Base-by-base conservation (phyloP, 139 green algal species). In the Micractinium sp. region DNA sequence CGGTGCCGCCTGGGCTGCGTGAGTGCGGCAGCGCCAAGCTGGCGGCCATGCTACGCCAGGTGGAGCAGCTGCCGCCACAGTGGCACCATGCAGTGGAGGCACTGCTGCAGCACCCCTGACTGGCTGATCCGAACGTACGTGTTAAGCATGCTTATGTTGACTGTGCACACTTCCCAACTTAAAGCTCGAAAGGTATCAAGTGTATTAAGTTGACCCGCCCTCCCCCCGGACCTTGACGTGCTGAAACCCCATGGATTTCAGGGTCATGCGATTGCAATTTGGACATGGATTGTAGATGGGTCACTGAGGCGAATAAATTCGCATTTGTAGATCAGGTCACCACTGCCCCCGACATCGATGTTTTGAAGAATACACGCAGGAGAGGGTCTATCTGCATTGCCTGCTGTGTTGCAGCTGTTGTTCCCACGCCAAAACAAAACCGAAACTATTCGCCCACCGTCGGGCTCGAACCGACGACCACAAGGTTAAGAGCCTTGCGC, bases 401-500 rank as follows among this genome's bases (percentile, higher is more conserved):
- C n/a, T n/a, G n/a, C n/a, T n/a, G n/a, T n/a, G n/a, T n/a, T n/a
- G n/a, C n/a, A n/a, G n/a, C n/a, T n/a, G n/a, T n/a, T n/a, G n/a
- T n/a, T n/a, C n/a, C 77, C 77, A 25, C 18, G 71, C 61, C 74
- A 80, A 66, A 63, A 9, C 20, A 39, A 36, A 63, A 83, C 35
- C 27, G 12, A n/a, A 61, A 56, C 19, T 16, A 15, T 33, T 19
- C 36, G 77, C 79, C 79, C 79, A 47, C 67, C 81, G 82, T 89
- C 83, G 89, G 81, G 89, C 74, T 91, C 81, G 89, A 91, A 89
- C 89, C 89, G 69, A 89, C 89, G 84, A 89, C 89, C 83, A 89
- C 84, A 89, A 87, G 84, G 75, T 85, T 90, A 90, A 90, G 80
- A 90, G 87, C 82, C 87, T 85, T 90, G 87, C 87, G 87, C 87